Percentiles rank a stretch among this genome's conserved stretches.
Evolutionary conservation across 2,329 filamentous ascomycete species (phyloP).

Genomic region (Periconia sp.): DNA sequence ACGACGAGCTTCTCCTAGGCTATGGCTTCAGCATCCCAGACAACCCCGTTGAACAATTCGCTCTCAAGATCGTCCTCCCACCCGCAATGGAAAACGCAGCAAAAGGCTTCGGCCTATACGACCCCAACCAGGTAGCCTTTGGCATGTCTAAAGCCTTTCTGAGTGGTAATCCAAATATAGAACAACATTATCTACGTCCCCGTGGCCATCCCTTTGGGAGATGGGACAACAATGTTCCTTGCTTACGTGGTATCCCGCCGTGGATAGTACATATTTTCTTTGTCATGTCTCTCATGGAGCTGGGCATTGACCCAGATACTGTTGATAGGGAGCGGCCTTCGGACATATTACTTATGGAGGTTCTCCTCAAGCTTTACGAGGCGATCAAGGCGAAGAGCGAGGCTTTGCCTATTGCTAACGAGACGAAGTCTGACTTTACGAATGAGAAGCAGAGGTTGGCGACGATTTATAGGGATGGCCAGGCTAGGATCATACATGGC

Average conservation of each 20-base stretch:
- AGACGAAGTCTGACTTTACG: neutral
- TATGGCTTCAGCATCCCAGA: slow-evolving; percentile 58
- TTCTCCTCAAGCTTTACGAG: slow-evolving; percentile 28
- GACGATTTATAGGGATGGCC: slow-evolving; percentile 51
- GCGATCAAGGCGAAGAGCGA: slow-evolving; percentile 28
- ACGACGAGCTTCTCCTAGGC: slow-evolving; percentile 59
- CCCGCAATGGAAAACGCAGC: slow-evolving; percentile 35
- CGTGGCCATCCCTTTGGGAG: slow-evolving; percentile 37
- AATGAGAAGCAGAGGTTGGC: slow-evolving; percentile 51
- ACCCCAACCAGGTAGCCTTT: slow-evolving; percentile 29
- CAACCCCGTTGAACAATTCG: slow-evolving; percentile 56
- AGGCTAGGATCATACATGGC: slow-evolving; percentile 38
- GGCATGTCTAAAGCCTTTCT: slow-evolving; percentile 31
- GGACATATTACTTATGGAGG: slow-evolving; percentile 27
- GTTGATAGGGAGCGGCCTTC: slow-evolving; percentile 21
- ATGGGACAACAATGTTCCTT: slow-evolving; percentile 37
- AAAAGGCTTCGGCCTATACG: slow-evolving; percentile 19
- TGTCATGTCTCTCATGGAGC: slow-evolving; percentile 29
- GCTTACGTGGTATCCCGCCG: slow-evolving; percentile 42
- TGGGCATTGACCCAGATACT: slow-evolving; percentile 18
- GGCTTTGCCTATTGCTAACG: slow-evolving; percentile 18
- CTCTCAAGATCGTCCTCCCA: slow-evolving; percentile 50
- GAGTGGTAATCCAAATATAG: slow-evolving; percentile 26
- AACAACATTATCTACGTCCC: slow-evolving; percentile 42
- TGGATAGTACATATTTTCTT: slow-evolving; percentile 41